Evolutionary conservation across 192 early-diverging fungal species (phyloP), one percentile per base, ranked within the genome.

Genomic region (Backusella australiensis): DNA sequence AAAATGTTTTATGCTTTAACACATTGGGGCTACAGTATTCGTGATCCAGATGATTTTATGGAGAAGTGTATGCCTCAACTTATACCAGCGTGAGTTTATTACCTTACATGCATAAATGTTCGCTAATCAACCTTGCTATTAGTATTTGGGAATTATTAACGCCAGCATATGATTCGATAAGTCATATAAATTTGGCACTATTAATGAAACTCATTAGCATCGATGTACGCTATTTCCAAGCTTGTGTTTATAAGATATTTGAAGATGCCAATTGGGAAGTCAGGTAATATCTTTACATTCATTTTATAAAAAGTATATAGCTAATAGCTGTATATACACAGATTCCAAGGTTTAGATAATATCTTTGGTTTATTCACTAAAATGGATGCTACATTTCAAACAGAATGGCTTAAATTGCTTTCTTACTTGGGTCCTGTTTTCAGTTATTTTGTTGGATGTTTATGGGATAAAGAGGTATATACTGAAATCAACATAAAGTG

Each of bases 321-420:
- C 12, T 46, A 74, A 23, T 39, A 67, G 14, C 2, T 75, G 21
- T 32, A 53, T 71, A 49, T n/a, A 8, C 42, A 23, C 68, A 85
- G 84, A 42, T 90, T 85, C 67, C 75, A 79, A 23, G 86, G 82
- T 1, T 69, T 90, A 17, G 89, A 90, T 76, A 75, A 88, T 11
- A 80, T 88, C 1, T 88, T 84, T 70, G 86, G 87, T 0, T 67
- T 90, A 1, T 90, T 90, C 67, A 84, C 89, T 3, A 90, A 90
- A 34, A 75, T 90, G 42, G 89, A 90, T 71, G 85, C 78, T 39
- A 68, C 77, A 32, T 79, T 81, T 76, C 77, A 85, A 38, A 73
- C 66, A 44, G 77, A 75, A 67, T 86, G 77, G 81, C 66, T 59
- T 4, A 74, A 72, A 35, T 53, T 75, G 23, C 78, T 88, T 21